phyloP scores from a whole-genome alignment of 108 stramenopile species.

The Conticribra guillardii region DNA sequence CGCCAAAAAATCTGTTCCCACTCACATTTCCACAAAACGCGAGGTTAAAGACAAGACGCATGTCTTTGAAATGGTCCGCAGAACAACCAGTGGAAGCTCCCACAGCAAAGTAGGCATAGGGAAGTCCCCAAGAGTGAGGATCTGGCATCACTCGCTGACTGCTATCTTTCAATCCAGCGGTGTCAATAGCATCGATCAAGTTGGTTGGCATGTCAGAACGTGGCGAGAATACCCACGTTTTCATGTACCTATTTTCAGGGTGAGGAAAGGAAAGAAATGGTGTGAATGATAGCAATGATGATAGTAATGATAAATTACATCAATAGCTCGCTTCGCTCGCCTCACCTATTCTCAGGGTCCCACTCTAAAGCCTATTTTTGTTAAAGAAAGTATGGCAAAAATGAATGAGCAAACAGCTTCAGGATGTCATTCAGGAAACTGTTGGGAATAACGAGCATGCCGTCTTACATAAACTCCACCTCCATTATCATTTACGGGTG shows the following conservation, averaged over 20 bases:
- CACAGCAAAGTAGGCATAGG: constrained; percentile 88
- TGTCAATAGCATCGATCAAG: constrained; percentile 64
- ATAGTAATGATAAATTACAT: too few species aligned
- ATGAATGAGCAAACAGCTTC: neutral
- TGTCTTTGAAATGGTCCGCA: constrained; percentile 79
- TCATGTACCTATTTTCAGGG: constrained; percentile 76
- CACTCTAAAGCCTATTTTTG: constrained; percentile 70
- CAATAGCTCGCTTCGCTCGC: too few species aligned
- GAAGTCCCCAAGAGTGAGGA: constrained; percentile 80
- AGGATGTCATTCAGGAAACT: neutral
- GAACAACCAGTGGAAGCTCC: constrained; percentile 80
- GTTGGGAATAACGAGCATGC: neutral
- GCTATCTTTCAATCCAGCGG: constrained; percentile 48
- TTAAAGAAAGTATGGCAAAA: neutral
- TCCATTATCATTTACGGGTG: constrained; percentile 82
- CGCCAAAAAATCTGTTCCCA: constrained; percentile 80
- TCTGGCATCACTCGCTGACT: constrained; percentile 73
- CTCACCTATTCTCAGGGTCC: constrained; percentile 82
- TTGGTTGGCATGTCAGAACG: constrained; percentile 72
- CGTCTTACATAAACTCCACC: constrained; percentile 70
- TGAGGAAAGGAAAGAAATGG: too few species aligned
- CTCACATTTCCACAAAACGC: constrained; percentile 90
- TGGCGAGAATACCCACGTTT: constrained; percentile 89
- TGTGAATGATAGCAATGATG: too few species aligned
- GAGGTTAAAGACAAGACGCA: constrained; percentile 87